Conservation (phyloP, 2,329 filamentous ascomycete genomes). For the Bipolaris oryzae region DNA sequence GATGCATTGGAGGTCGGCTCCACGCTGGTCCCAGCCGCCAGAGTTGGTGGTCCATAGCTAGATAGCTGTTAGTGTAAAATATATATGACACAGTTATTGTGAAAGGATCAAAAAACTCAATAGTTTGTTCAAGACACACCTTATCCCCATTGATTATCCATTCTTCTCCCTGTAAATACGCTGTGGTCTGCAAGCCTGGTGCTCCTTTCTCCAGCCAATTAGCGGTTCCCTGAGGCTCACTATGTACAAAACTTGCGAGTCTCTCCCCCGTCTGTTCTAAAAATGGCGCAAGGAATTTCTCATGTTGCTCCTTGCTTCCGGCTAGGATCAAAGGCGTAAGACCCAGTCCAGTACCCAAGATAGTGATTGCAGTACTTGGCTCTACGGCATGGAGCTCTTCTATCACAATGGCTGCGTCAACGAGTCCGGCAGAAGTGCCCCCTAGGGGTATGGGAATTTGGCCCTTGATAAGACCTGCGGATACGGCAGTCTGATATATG, state of each 20-base stretch:
- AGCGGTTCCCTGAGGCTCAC: constrained; percentile 59
- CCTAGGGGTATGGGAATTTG: constrained; percentile 56
- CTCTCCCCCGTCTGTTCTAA: constrained; percentile 47
- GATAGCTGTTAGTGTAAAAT: not conserved
- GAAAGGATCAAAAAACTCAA: not conserved
- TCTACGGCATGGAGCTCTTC: constrained; percentile 62
- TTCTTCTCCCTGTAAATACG: constrained; percentile 55
- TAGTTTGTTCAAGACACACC: constrained; percentile 29
- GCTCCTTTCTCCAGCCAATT: constrained; percentile 60
- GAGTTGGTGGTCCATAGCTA: constrained; percentile 62
- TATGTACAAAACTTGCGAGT: constrained; percentile 59
- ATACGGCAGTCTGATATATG: constrained; percentile 54
- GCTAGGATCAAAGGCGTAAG: constrained; percentile 58
- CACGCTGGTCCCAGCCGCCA: constrained; percentile 60
- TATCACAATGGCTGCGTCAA: constrained; percentile 58
- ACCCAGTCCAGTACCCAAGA: constrained; percentile 60
- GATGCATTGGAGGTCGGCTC: constrained; percentile 60
- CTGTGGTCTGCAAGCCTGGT: constrained; percentile 57
- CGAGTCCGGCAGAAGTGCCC: constrained; percentile 53
- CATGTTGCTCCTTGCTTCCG: constrained; percentile 49
- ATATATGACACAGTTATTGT: too few species aligned
- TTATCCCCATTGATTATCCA: constrained; percentile 63
- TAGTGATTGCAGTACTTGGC: constrained; percentile 56
- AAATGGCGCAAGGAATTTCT: constrained; percentile 56
- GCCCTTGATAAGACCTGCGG: constrained; percentile 55